Evolutionary conservation across 495 filamentous ascomycete genomes (phyloP), one percentile per base, ranked within the genome.

Genomic region (Penicillium atrosanguineum): DNA sequence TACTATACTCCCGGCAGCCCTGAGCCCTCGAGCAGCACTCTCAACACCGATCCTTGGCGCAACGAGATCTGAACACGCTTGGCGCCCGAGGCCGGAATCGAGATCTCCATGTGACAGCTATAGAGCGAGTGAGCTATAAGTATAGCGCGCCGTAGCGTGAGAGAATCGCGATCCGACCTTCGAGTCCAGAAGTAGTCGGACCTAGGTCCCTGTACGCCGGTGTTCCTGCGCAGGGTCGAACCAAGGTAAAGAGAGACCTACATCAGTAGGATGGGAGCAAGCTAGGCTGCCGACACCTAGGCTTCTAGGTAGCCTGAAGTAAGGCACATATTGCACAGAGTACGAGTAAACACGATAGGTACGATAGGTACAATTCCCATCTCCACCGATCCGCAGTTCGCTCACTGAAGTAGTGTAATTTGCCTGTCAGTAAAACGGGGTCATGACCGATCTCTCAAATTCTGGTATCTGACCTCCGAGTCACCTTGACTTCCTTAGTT

Each of bases 321-420:
- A 31, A 12, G 28, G 28, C 28, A 31, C 28, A 2, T 23, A n/a
- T 23, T 2, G 23, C 23, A 23, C 23, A 2, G 5, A 5, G 23
- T 2, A 23, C 23, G 50, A 55, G 46, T 54, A 53, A 41, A 51
- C 59, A 52, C 60, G 56, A 63, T 58, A 61, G 51, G 64, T 67
- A 52, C 60, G 56, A 63, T 58, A 61, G 51, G 64, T 67, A 65
- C 68, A 61, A 69, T 40, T 20, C 16, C 14, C 37, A 39, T 64
- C 57, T 63, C 64, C 67, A 69, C 62, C 60, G 70, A 70, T 71
- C 70, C 70, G 65, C 70, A 73, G 69, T 71, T 70, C 65, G 64
- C 63, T 62, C 28, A 38, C 3, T 16, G 36, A 38, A 15, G 61
- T 67, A 65, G 53, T 53, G 69, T 72, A 74, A 74, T 70, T 71